Base-by-base conservation (phyloP, 1,284 basidiomycete species). In the Fomitopsis pinicola region DNA sequence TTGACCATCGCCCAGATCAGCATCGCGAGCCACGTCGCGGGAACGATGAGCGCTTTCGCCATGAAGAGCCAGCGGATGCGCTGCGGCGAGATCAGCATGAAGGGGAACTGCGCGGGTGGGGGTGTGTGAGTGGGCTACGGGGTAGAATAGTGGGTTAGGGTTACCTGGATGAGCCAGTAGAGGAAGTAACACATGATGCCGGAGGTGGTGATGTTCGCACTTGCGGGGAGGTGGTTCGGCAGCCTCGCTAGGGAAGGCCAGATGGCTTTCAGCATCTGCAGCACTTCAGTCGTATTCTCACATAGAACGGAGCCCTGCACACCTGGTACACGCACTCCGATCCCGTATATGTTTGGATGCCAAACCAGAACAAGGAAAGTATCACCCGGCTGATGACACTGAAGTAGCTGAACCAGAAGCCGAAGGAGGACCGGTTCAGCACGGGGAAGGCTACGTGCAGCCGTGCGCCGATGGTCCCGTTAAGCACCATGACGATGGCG, bases 361-460 rank as follows among this genome's bases (percentile, higher is more conserved):
- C 84, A 61, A 87, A 88, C 90, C 90, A 93, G 75, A 92, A 88
- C 81, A 89, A 85, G 15, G 89, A 81, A n/a, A 92, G 81, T 42
- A 91, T 77, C 56, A 86, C 82, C 15, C 91, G 83, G 59, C 88
- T 89, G 62, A 94, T 73, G 58, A 94, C 88, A 64, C 83, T 86
- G 72, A 91, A 91, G 69, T 89, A 88, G 71, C 85, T 87, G 67
- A 92, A 82, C 81, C 87, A 91, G 75, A 91, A 92, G 0, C 91
- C 91, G 69, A 89, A 93, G 0, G 87, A 89, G 0, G 88, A 88
- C 4, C 91, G 81, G 63, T 87, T 87, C 8, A 92, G 78, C 44
- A 93, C 83, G 0, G 90, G 86, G 70, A 92, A 94, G 1, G 84
- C 81, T 26, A 87, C 76, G 64, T 86, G 86, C 55, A 92, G 80